Conservation (phyloP, 768 basidiomycete genomes). For the Leccinum disarticulatum region DNA sequence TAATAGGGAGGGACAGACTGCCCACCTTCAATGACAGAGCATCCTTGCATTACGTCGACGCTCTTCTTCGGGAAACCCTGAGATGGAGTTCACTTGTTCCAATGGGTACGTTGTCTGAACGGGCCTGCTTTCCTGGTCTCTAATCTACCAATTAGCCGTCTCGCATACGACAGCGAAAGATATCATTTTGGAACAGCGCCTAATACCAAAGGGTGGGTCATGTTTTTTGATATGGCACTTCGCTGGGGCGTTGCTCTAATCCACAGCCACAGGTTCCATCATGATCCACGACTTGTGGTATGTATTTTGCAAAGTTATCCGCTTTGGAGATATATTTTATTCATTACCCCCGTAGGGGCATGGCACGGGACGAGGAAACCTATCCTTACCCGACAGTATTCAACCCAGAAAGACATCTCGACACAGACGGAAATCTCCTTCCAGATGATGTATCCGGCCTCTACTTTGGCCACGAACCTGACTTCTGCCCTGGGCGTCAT, state of each 20-base stretch:
- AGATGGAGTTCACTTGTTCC: slow-evolving; percentile 26
- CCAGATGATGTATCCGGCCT: slow-evolving; percentile 21
- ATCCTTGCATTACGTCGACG: slow-evolving; percentile 23
- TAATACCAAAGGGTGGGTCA: slow-evolving; percentile 50
- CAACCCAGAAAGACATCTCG: slow-evolving; percentile 35
- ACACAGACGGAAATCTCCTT: slow-evolving; percentile 19
- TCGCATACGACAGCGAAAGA: slow-evolving; percentile 36
- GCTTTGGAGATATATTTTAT: neutral
- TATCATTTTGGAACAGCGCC: slow-evolving; percentile 42
- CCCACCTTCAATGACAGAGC: slow-evolving; percentile 17
- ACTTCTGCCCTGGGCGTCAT: slow-evolving; percentile 23
- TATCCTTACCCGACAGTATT: slow-evolving; percentile 34
- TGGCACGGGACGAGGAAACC: slow-evolving; percentile 22
- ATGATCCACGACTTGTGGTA: slow-evolving; percentile 26
- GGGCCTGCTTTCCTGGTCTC: neutral
- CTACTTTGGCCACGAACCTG: slow-evolving; percentile 36
- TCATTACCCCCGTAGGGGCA: slow-evolving; percentile 14
- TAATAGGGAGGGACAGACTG: slow-evolving; percentile 20
- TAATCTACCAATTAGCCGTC: slow-evolving; percentile 18
- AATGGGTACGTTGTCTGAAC: slow-evolving; percentile 11
- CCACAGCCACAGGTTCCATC: slow-evolving; percentile 16
- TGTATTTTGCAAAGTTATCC: neutral
- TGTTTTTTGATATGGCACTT: neutral
- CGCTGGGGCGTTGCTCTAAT: neutral
- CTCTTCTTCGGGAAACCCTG: slow-evolving; percentile 21